These are phyloP conservation scores for Acacia crassicarpa DNA, from an alignment of 306 rosid genomes.

Conservation along the genomic window DNA sequence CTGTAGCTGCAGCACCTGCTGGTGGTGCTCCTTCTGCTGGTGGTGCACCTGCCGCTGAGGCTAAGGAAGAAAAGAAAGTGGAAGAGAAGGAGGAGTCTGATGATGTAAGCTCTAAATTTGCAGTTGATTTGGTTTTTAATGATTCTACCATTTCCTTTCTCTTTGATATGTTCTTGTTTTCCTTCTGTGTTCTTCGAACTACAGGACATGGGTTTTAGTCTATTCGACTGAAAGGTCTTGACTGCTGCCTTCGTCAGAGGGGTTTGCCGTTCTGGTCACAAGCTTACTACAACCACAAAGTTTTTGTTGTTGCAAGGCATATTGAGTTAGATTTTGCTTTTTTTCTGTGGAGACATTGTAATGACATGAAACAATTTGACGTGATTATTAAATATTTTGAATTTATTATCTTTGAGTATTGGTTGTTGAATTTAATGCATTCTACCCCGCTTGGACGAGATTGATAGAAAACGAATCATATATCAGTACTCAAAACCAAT, in stretches of 20 bases:
- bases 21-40: constrained; percentile 44
- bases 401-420: constrained; percentile 1
- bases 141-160: background rate
- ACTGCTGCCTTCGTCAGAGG: background rate
- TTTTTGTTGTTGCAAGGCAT: constrained; percentile 38
- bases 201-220: constrained; percentile 83
- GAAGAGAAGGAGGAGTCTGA: constrained; percentile 83
- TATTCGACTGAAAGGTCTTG: constrained; percentile 50
- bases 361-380: constrained; percentile 25
- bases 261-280: constrained; percentile 30
- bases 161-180: constrained; percentile 3
- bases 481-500: background rate
- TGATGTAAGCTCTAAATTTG: constrained; percentile 48
- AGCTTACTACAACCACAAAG: constrained; percentile 24
- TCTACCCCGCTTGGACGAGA: background rate
- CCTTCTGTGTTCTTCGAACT: background rate
- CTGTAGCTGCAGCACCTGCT: constrained; percentile 44
- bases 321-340: constrained; percentile 38
- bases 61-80: constrained; percentile 73
- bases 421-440: background rate
- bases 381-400: constrained; percentile 18
- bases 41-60: constrained; percentile 59
- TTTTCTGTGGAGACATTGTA: constrained; percentile 33
- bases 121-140: background rate
- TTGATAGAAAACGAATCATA: background rate